A percentile compares a stretch with the other conserved stretches of the same genome.
These are phyloP conservation scores for Glycine latifolia DNA, from an alignment of 306 rosid species.

Conservation along the genomic window DNA sequence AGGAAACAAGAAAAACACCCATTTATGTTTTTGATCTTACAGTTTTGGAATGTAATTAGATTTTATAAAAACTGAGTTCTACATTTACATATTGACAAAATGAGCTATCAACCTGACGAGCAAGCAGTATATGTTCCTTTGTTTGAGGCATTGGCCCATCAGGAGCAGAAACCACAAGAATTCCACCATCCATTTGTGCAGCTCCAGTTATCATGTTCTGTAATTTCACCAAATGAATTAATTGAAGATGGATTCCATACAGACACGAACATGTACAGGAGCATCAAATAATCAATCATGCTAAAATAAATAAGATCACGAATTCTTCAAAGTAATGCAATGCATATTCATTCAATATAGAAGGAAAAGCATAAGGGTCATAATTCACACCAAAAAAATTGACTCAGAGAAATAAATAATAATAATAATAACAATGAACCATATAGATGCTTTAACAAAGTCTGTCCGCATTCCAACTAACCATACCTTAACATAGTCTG, in stretches of 20 bases:
- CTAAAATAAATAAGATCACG: background rate
- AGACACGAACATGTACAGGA: background rate
- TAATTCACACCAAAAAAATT: no score
- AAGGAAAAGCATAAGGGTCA: slow-evolving; percentile 2
- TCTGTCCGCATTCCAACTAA: background rate
- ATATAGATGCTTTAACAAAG: background rate
- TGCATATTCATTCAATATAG: background rate
- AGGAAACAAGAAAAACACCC: background rate
- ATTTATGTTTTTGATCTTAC: background rate
- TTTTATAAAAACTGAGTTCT: background rate
- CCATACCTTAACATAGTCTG: slow-evolving; percentile 95
- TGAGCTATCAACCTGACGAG: slow-evolving; percentile 73
- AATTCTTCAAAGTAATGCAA: slow-evolving; percentile 18
- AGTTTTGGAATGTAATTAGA: background rate
- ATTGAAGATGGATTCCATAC: background rate
- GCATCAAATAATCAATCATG: slow-evolving; percentile 27
- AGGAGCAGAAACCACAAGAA: slow-evolving; percentile 94
- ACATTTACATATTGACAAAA: background rate
- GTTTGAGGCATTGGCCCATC: slow-evolving; percentile 99
- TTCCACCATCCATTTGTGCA: slow-evolving; percentile 98
- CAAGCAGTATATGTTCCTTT: slow-evolving; percentile 91
- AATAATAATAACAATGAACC: no score
- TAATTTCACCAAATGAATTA: slow-evolving; percentile 38
- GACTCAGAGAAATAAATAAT: no score
- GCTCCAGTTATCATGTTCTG: slow-evolving; percentile 99